Conservation (phyloP, 1,284 basidiomycete genomes). For the Malassezia dermatis region DNA sequence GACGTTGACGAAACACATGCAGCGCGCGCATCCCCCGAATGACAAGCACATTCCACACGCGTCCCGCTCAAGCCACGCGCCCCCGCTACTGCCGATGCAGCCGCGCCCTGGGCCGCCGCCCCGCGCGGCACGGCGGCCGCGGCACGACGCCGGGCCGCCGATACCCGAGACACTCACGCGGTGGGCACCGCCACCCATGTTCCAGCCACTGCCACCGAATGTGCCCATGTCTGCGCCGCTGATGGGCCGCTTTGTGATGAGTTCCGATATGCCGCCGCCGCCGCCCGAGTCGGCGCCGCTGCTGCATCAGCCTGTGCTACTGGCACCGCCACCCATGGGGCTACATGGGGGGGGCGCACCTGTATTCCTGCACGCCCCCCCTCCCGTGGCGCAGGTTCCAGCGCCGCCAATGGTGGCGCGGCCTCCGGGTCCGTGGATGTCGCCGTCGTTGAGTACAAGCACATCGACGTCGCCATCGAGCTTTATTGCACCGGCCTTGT, state of each 20-base stretch:
- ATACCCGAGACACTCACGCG: background rate
- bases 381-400: background rate
- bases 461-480: background rate
- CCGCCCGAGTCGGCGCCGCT: background rate
- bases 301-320: background rate
- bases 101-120: background rate
- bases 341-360: background rate
- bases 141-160: background rate
- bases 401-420: background rate
- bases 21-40: conserved; percentile 36
- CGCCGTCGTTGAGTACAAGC: background rate
- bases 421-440: background rate
- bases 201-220: background rate
- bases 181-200: background rate
- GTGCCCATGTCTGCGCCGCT: background rate
- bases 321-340: background rate
- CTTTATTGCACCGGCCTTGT: background rate
- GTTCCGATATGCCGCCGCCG: background rate
- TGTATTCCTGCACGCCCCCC: background rate
- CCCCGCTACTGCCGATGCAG: background rate
- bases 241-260: background rate
- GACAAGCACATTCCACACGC: background rate
- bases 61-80: background rate
- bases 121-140: background rate
- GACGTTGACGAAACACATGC: conserved; percentile 50